phyloP scores from a whole-genome alignment of 129 eudicot species.

The Chrysanthemum lavandulifolium region DNA sequence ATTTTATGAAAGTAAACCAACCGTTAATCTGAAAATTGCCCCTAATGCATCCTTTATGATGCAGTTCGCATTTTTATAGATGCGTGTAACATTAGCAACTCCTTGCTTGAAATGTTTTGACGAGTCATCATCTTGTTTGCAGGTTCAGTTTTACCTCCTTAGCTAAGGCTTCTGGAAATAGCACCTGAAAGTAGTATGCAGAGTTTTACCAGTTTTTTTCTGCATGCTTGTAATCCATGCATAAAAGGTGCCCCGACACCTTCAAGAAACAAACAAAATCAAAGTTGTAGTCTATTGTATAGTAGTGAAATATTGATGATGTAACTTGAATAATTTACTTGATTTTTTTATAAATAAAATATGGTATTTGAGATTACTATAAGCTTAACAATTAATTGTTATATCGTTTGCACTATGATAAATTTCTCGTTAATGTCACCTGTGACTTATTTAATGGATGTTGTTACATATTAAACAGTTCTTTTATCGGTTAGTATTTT shows the following conservation, averaged over 20 bases:
- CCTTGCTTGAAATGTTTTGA: neutral
- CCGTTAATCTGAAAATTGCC: neutral
- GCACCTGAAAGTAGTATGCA: constrained; percentile 25
- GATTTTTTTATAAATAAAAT: too few species aligned
- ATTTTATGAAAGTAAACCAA: neutral
- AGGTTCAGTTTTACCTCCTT: constrained; percentile 75
- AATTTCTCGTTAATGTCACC: too few species aligned
- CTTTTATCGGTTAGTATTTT: too few species aligned
- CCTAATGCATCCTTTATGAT: too few species aligned
- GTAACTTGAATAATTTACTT: neutral
- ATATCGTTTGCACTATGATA: too few species aligned
- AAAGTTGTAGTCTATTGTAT: neutral
- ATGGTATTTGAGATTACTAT: too few species aligned
- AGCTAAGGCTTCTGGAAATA: constrained; percentile 70
- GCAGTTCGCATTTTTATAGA: too few species aligned
- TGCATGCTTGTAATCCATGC: neutral
- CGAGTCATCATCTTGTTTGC: constrained; percentile 15
- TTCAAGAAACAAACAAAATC: too few species aligned
- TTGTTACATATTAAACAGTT: too few species aligned
- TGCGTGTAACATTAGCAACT: neutral
- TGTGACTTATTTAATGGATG: too few species aligned
- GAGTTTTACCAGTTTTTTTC: neutral
- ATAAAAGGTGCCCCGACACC: neutral
- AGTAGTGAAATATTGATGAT: neutral
- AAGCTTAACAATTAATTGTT: too few species aligned